Evolutionary conservation across 2,329 filamentous ascomycete genomes (phyloP).

Genomic region (Claviceps digitariae): DNA sequence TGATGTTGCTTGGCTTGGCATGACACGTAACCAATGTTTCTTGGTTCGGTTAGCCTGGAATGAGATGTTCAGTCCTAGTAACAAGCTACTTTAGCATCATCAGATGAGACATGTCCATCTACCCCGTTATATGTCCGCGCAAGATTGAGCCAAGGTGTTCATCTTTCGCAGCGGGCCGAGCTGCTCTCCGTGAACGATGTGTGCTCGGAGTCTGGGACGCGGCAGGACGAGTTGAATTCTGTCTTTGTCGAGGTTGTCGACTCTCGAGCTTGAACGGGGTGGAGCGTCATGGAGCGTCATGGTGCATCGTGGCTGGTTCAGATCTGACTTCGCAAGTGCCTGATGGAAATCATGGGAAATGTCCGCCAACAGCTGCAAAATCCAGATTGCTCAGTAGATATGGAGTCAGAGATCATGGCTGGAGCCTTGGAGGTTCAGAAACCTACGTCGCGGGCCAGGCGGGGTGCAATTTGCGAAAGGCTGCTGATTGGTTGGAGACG

Average conservation of each 20-base stretch:
- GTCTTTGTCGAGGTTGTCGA: not conserved
- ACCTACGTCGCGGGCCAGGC: too few species aligned
- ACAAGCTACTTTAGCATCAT: not conserved
- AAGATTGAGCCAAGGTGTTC: not conserved
- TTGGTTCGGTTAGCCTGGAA: not conserved
- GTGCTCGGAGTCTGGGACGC: not conserved
- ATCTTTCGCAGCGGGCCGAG: too few species aligned
- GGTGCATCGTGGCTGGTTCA: not conserved
- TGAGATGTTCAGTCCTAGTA: not conserved
- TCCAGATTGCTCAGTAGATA: too few species aligned
- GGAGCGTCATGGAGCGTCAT: too few species aligned
- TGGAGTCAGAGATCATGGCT: too few species aligned
- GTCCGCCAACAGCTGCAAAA: too few species aligned
- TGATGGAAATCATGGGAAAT: too few species aligned
- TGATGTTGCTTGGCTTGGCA: not conserved
- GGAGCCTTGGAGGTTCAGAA: not conserved
- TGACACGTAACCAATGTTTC: not conserved
- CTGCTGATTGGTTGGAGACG: not conserved
- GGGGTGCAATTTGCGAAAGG: too few species aligned
- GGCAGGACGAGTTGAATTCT: not conserved
- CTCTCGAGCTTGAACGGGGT: not conserved
- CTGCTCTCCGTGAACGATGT: too few species aligned
- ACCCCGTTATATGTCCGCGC: too few species aligned
- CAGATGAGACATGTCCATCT: not conserved
- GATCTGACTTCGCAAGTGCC: not conserved